These are phyloP conservation scores for Nannochloropsis gaditana DNA, from an alignment of 108 stramenopile genomes.

Conservation along the genomic window DNA sequence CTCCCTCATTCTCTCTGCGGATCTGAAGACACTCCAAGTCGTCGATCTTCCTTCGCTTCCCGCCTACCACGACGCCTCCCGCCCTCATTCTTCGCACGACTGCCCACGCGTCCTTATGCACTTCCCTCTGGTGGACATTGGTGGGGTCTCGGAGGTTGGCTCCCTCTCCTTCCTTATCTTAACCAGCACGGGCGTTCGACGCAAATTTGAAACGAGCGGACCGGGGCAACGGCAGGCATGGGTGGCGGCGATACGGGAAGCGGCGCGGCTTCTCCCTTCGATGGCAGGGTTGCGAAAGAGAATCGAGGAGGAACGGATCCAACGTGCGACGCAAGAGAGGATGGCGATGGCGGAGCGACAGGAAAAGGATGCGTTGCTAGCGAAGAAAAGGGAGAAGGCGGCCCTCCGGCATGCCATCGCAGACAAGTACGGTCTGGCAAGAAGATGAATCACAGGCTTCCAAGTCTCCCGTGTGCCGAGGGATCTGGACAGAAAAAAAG, in stretches of 20 bases:
- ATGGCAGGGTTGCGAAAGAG: not conserved
- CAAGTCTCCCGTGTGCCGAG: too few relatives aligned
- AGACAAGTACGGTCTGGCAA: not conserved
- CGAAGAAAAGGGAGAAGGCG: slow-evolving; percentile 13
- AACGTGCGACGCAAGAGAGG: not conserved
- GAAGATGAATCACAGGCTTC: not conserved
- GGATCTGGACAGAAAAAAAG: too few relatives aligned
- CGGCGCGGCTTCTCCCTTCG: not conserved
- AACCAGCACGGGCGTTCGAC: not conserved
- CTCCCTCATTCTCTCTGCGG: not conserved
- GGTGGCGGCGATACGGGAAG: not conserved
- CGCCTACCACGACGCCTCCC: not conserved
- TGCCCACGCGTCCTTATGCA: not conserved
- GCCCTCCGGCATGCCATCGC: not conserved
- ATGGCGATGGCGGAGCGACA: not conserved
- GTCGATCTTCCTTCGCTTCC: not conserved
- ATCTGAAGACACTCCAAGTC: not conserved
- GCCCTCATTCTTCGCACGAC: not conserved
- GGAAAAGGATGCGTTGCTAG: slow-evolving; percentile 9
- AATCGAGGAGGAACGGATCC: not conserved
- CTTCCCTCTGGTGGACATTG: not conserved
- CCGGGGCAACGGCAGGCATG: slow-evolving; percentile 10
- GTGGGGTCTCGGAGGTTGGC: not conserved
- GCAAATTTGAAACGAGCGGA: slow-evolving; percentile 7
- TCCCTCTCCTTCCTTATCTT: not conserved